These are phyloP conservation scores for Microsporum canis DNA, from an alignment of 2,329 filamentous ascomycete species.

Conservation along the genomic window DNA sequence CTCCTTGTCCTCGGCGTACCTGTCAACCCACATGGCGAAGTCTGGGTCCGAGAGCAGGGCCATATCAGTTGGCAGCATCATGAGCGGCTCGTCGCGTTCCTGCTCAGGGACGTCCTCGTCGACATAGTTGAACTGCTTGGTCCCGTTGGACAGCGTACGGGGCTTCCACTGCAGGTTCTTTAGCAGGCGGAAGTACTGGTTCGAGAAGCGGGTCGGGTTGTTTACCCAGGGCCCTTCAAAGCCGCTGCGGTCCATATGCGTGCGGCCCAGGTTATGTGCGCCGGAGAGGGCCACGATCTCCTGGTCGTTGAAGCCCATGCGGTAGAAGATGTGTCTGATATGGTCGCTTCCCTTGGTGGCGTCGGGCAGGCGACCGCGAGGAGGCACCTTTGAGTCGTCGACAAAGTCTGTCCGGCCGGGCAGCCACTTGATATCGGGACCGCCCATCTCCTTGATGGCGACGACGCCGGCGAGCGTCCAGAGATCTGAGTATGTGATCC, in stretches of 20 bases:
- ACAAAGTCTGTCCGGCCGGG: constrained; percentile 51
- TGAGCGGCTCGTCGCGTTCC: constrained; percentile 43
- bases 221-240: constrained; percentile 51
- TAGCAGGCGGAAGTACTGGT: constrained; percentile 47
- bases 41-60: constrained; percentile 43
- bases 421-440: constrained; percentile 46
- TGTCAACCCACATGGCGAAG: constrained; percentile 47
- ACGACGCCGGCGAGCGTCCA: constrained; percentile 53
- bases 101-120: constrained; percentile 41
- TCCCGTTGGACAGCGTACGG: constrained; percentile 42
- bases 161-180: constrained; percentile 44
- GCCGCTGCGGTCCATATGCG: constrained; percentile 45
- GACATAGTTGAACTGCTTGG: constrained; percentile 48
- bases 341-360: constrained; percentile 45
- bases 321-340: constrained; percentile 45
- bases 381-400: constrained; percentile 49
- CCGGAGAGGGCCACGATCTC: constrained; percentile 48
- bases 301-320: constrained; percentile 51
- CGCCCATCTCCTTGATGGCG: constrained; percentile 50
- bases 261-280: constrained; percentile 47
- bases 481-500: constrained; percentile 55
- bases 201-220: constrained; percentile 48
- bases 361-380: constrained; percentile 47
- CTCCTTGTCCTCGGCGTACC: constrained; percentile 51
- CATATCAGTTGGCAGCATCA: constrained; percentile 58